These are phyloP conservation scores for Colletotrichum sp. DNA, from an alignment of 2,329 filamentous ascomycete genomes.

Conservation along the genomic window DNA sequence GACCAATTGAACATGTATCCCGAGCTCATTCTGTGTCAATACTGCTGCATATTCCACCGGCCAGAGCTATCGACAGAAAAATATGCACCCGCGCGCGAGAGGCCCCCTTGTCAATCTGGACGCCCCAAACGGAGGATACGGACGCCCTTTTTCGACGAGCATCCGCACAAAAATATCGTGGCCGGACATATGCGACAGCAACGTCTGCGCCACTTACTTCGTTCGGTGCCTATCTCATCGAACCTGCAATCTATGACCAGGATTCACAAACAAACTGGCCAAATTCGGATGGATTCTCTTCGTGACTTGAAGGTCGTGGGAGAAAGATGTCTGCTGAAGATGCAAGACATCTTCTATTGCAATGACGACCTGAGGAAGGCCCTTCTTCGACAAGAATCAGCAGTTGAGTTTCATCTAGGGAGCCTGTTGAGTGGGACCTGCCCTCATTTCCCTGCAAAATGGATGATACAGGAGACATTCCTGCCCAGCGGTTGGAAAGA, in stretches of 20 bases:
- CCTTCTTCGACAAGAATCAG: not conserved
- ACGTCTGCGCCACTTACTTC: not conserved
- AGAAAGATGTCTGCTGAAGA: not conserved
- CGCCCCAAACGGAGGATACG: not conserved
- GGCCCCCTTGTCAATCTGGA: too few relatives aligned
- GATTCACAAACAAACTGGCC: accelerated
- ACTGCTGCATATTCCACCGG: not conserved
- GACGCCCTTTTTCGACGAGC: not conserved
- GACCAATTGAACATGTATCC: not conserved
- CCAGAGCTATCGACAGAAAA: not conserved
- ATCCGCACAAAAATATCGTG: not conserved
- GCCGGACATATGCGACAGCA: not conserved
- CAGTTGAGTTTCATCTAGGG: not conserved
- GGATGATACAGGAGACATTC: not conserved
- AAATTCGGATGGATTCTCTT: not conserved
- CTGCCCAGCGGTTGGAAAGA: not conserved
- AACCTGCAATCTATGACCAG: not conserved
- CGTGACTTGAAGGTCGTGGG: not conserved
- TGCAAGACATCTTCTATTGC: not conserved
- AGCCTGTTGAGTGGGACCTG: not conserved
- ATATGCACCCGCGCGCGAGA: too few relatives aligned
- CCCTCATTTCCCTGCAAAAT: not conserved
- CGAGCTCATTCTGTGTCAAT: not conserved
- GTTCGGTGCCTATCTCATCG: not conserved
- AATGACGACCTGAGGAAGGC: not conserved